Percentiles rank a stretch among this genome's conserved stretches.
phyloP scores from a whole-genome alignment of 306 rosid species.

The Vigna radiata region DNA sequence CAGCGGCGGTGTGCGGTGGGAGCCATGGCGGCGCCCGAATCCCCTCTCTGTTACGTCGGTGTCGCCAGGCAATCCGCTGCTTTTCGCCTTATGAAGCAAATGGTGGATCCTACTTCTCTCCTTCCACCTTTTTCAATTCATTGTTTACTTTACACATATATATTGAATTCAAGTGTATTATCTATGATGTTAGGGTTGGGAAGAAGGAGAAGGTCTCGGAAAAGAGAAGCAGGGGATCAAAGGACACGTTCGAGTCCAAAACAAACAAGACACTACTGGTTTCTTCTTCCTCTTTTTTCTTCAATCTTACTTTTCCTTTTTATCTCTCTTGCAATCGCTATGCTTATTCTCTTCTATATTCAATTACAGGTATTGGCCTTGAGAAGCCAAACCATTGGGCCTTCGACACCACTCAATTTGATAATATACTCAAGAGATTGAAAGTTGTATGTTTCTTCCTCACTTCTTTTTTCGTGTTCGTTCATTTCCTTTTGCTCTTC shows the following conservation, averaged over 20 bases:
- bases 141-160: background rate
- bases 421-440: slow-evolving; percentile 86
- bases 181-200: no score
- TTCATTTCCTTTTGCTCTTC: background rate
- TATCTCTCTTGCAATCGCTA: no score
- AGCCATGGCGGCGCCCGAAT: slow-evolving; percentile 92
- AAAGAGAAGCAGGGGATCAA: no score
- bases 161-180: background rate
- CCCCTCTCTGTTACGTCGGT: slow-evolving; percentile 89
- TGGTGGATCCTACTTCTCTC: slow-evolving; percentile 54
- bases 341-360: background rate
- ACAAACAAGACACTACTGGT: slow-evolving; percentile 92
- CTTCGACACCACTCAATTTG: slow-evolving; percentile 90
- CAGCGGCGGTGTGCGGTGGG: background rate
- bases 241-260: no score
- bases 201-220: no score
- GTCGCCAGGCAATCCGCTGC: slow-evolving; percentile 91
- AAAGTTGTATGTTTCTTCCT: slow-evolving; percentile 73
- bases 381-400: slow-evolving; percentile 98
- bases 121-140: background rate
- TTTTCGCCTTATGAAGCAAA: slow-evolving; percentile 97
- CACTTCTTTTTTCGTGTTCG: background rate
- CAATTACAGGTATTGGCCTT: slow-evolving; percentile 68
- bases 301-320: background rate
- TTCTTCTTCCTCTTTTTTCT: background rate